A percentile compares a stretch with the other conserved stretches of the same genome.
phyloP scores from a whole-genome alignment of 2,329 filamentous ascomycete genomes.

The Scortechinia acanthostroma region DNA sequence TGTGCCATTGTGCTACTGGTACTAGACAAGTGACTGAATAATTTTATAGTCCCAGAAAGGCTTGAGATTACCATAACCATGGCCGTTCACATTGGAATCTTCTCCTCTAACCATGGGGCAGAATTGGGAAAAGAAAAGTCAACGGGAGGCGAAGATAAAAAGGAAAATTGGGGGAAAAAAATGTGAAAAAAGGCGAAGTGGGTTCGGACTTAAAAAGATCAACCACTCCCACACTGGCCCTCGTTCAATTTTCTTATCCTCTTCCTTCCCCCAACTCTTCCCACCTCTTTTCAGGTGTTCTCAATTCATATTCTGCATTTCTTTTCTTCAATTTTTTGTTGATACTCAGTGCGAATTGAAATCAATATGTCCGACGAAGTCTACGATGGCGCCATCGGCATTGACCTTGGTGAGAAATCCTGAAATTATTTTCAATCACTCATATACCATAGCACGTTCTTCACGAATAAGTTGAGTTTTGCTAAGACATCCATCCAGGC shows the following conservation, averaged over 20 bases:
- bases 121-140: too few species aligned
- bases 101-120: too few species aligned
- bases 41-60: too few species aligned
- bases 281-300: conserved; percentile 6
- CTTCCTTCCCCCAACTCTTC: conserved; percentile 6
- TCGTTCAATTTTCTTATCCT: conserved; percentile 6
- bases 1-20: too few species aligned
- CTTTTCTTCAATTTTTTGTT: conserved; percentile 9
- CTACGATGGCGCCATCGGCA: conserved; percentile 99
- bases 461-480: conserved; percentile 6
- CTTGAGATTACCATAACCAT: too few species aligned
- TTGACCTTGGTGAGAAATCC: conserved; percentile 80
- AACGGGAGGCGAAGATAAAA: too few species aligned
- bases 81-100: too few species aligned
- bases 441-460: too few species aligned
- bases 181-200: neutral
- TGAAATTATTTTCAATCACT: conserved; percentile 4
- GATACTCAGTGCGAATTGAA: conserved; percentile 2
- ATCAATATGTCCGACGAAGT: conserved; percentile 92
- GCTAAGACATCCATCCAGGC: conserved; percentile 43
- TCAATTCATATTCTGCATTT: conserved; percentile 12
- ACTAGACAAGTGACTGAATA: too few species aligned
- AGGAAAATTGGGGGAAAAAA: neutral
- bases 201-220: neutral
- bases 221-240: conserved; percentile 6